phyloP scores from a whole-genome alignment of 441 rosid genomes.

The Iberis amara region DNA sequence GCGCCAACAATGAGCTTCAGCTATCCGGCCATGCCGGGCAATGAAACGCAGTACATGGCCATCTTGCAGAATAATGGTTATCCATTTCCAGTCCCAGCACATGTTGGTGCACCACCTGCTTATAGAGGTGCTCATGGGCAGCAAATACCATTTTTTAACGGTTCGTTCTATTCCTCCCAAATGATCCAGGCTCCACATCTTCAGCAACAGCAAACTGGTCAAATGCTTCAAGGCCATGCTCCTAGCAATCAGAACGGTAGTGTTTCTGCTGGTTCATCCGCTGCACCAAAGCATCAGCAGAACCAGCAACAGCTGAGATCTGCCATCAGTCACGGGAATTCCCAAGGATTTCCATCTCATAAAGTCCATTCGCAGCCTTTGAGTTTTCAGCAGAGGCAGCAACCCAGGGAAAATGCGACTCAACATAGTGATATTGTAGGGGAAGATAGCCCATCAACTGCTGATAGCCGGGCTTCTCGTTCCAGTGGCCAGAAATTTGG shows the following conservation, averaged over 20 bases:
- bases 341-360: constrained; percentile 60
- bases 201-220: constrained; percentile 48
- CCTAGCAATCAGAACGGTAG: constrained; percentile 62
- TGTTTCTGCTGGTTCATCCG: constrained; percentile 66
- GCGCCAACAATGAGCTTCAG: constrained; percentile 75
- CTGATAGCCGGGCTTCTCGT: constrained; percentile 65
- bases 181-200: constrained; percentile 82
- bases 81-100: constrained; percentile 80
- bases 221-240: constrained; percentile 48
- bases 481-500: constrained; percentile 64
- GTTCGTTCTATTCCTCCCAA: constrained; percentile 82
- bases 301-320: constrained; percentile 68
- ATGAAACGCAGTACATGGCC: constrained; percentile 85
- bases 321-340: constrained; percentile 39
- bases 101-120: constrained; percentile 65
- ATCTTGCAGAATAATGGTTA: constrained; percentile 75
- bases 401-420: constrained; percentile 47
- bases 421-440: constrained; percentile 62
- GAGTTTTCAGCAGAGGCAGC: constrained; percentile 60
- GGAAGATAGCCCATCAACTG: constrained; percentile 80
- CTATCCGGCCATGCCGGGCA: constrained; percentile 72
- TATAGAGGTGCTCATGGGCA: constrained; percentile 74
- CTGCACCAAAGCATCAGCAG: constrained; percentile 76
- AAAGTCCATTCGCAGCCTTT: constrained; percentile 57
- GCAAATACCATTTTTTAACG: constrained; percentile 72